Conservation (phyloP, 495 filamentous ascomycete genomes). For the Daldinia bambusicola region DNA sequence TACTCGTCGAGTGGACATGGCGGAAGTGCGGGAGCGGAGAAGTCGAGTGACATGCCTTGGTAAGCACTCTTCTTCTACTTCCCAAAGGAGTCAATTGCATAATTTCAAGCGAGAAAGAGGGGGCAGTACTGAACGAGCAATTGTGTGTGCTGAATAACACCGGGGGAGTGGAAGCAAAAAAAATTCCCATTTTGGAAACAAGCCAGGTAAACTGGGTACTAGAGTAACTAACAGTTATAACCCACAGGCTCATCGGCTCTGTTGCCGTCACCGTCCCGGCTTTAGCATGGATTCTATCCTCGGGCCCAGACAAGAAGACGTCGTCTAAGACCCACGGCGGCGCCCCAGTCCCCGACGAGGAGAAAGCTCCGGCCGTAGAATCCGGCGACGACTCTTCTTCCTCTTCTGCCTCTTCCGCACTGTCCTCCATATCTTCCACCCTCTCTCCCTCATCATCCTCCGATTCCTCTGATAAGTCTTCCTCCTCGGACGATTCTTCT, state of each 20-base stretch:
- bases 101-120: neutral
- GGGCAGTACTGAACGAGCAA: neutral
- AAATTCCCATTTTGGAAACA: too few species aligned
- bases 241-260: constrained; percentile 40
- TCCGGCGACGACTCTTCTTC: constrained; percentile 2
- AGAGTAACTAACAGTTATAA: constrained; percentile 6
- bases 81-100: neutral
- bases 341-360: constrained; percentile 8
- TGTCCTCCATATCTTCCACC: neutral
- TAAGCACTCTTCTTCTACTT: constrained; percentile 20
- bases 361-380: constrained; percentile 25
- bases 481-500: too few species aligned
- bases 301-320: constrained; percentile 4
- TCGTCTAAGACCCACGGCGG: constrained; percentile 15
- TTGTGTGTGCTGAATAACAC: neutral
- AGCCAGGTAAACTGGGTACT: neutral
- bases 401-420: neutral
- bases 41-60: constrained; percentile 46
- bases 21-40: constrained; percentile 33
- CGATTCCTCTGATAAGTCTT: too few species aligned
- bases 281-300: constrained; percentile 23
- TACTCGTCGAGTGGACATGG: constrained; percentile 28
- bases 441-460: neutral
- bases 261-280: constrained; percentile 34
- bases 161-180: neutral